Conservation (phyloP, 2,329 filamentous ascomycete genomes). For the Claviceps arundinis region DNA sequence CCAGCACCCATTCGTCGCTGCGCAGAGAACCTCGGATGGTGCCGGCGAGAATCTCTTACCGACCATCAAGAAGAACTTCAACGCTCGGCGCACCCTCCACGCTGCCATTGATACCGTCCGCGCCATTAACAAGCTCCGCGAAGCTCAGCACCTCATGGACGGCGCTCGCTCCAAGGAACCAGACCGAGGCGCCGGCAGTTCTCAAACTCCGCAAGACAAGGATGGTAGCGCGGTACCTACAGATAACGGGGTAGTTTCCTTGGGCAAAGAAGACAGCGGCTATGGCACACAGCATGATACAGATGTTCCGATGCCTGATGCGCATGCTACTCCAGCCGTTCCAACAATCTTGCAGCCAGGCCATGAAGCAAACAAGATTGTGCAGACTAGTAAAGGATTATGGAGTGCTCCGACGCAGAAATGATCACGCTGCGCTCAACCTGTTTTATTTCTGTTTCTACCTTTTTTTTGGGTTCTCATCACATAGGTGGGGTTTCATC, state of each 20-base stretch:
- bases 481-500: no score
- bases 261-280: slow-evolving; percentile 32
- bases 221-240: slow-evolving; percentile 15
- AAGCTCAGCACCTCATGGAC: slow-evolving; percentile 46
- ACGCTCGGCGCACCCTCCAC: slow-evolving; percentile 53
- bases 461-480: not conserved
- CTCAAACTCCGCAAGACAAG: slow-evolving; percentile 6
- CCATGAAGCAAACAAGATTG: slow-evolving; percentile 38
- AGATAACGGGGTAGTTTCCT: slow-evolving; percentile 32
- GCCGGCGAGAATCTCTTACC: slow-evolving; percentile 50
- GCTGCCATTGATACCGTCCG: slow-evolving; percentile 59
- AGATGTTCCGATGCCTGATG: slow-evolving; percentile 33
- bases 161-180: slow-evolving; percentile 42
- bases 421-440: slow-evolving; percentile 7
- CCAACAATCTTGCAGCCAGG: slow-evolving; percentile 43
- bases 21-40: slow-evolving; percentile 32
- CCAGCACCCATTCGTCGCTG: slow-evolving; percentile 51
- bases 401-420: slow-evolving; percentile 32
- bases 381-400: slow-evolving; percentile 51
- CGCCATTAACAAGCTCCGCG: slow-evolving; percentile 57
- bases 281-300: slow-evolving; percentile 30
- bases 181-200: slow-evolving; percentile 18
- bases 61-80: slow-evolving; percentile 63
- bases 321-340: slow-evolving; percentile 18
- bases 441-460: not conserved